Evolutionary conservation across 176 grass and related monocot genomes (phyloP).

Genomic region (Hordeum vulgare): DNA sequence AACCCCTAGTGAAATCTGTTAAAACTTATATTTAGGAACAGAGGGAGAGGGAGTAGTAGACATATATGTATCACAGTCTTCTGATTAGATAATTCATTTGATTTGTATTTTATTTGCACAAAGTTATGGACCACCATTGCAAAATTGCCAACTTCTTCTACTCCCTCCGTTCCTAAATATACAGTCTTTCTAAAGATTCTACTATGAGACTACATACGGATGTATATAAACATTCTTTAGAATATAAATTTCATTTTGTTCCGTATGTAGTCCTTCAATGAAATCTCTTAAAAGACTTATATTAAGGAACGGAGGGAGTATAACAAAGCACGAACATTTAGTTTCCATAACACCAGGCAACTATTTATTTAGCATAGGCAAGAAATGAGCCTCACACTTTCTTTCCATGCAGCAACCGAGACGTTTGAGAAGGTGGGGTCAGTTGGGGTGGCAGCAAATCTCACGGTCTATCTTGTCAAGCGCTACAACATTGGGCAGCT

Average conservation of each 20-base stretch:
- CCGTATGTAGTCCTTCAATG: too few relatives aligned
- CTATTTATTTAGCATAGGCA: background rate
- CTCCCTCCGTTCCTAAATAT: too few relatives aligned
- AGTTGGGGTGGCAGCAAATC: conserved; percentile 33
- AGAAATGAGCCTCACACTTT: background rate
- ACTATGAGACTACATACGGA: too few relatives aligned
- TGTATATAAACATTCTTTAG: too few relatives aligned
- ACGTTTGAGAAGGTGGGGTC: conserved; percentile 42
- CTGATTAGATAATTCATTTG: background rate
- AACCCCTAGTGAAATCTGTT: too few relatives aligned
- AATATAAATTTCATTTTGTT: too few relatives aligned
- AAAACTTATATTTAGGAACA: too few relatives aligned
- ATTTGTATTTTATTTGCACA: background rate
- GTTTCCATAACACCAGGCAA: background rate
- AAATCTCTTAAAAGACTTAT: too few relatives aligned
- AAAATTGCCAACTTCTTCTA: background rate
- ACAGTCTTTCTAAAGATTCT: too few relatives aligned
- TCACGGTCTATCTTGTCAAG: conserved; percentile 41
- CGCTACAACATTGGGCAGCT: conserved; percentile 25
- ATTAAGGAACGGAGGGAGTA: too few relatives aligned
- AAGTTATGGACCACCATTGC: background rate
- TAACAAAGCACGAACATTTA: background rate
- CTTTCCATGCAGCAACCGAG: conserved; percentile 20
- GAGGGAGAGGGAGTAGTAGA: too few relatives aligned
- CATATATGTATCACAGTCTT: background rate